A percentile compares a stretch with the other conserved stretches of the same genome.
Evolutionary conservation across 495 filamentous ascomycete species (phyloP).

Genomic region (Astrocystis sublimbata): DNA sequence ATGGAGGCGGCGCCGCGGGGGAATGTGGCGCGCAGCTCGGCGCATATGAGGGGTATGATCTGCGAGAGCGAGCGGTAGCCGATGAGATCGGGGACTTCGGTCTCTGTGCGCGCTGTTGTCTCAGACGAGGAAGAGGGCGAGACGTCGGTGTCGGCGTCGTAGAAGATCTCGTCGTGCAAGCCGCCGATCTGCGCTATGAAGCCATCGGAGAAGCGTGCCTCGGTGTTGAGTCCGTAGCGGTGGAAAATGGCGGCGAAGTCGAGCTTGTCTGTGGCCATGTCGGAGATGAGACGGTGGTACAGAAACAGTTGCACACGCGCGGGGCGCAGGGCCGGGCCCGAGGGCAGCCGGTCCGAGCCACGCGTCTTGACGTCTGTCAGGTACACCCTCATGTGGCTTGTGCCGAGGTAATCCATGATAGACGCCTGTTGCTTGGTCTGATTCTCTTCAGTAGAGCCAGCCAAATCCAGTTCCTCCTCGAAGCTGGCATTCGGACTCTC

Average conservation of each 20-base stretch:
- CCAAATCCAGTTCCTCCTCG: slow-evolving; percentile 52
- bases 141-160: slow-evolving; percentile 35
- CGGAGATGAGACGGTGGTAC: slow-evolving; percentile 82
- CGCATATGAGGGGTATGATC: slow-evolving; percentile 39
- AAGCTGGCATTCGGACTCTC: slow-evolving; percentile 70
- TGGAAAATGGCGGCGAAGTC: slow-evolving; percentile 64
- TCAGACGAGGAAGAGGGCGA: no score
- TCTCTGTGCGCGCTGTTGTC: slow-evolving; percentile 8
- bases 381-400: slow-evolving; percentile 71
- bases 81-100: slow-evolving; percentile 40
- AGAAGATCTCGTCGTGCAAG: slow-evolving; percentile 61
- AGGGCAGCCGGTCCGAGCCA: slow-evolving; percentile 59
- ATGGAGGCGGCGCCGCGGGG: slow-evolving; percentile 52
- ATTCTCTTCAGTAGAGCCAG: slow-evolving; percentile 31
- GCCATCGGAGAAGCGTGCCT: slow-evolving; percentile 67
- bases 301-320: slow-evolving; percentile 86
- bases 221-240: slow-evolving; percentile 66
- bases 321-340: slow-evolving; percentile 67
- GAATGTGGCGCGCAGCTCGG: slow-evolving; percentile 57
- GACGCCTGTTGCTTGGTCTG: slow-evolving; percentile 25
- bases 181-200: slow-evolving; percentile 79
- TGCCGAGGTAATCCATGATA: slow-evolving; percentile 45
- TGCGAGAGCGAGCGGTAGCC: slow-evolving; percentile 43
- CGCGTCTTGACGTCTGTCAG: slow-evolving; percentile 90
- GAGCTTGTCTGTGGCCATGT: slow-evolving; percentile 69